Evolutionary conservation across 2,329 filamentous ascomycete genomes (phyloP), one percentile per base, ranked within the genome.

Genomic region (Talaromyces sp.): DNA sequence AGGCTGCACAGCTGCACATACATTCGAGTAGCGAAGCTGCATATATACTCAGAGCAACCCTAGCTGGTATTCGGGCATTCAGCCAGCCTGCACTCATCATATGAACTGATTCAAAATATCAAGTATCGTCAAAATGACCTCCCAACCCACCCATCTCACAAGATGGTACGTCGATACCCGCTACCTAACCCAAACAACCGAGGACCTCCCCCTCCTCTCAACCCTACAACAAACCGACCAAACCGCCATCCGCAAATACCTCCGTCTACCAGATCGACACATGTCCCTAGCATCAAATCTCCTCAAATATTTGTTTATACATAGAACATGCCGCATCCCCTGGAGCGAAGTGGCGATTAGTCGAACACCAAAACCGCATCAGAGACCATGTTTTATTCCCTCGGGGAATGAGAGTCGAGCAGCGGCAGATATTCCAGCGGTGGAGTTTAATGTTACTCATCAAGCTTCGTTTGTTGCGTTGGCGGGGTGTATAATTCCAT

Each of bases 371-470:
- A 65, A 77, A 56, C 75, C 77, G 5, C 72, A 78, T 61, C 67
- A 72, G 43, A 71, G 76, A 56, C 84, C 84, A 0, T 85, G 80
- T 64, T 85, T 80, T 57, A 71, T 80, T 10, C 73, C 81, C 21
- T 67, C 74, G 1, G 28, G 36, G 8, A 8, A 53, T 8, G 25
- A 53, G 11, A 61, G 67, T 25, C 41, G 25, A 69, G 58, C 22
- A 54, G 63, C 17, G 43, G 40, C 2, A 52, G 59, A 56, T n/a
- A 61, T 64, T 33, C 63, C 65, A 1, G 63, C 63, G 9, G 71
- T 85, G 37, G 83, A 87, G 62, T 87, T 87, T 74, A 87, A 87
- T 62, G 78, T 87, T 56, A 84, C 80, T 33, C 84, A 87, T 62
- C 84, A 87, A 69, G 83, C 82, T 17, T 83, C 82, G 0, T 71